A percentile compares a stretch with the other conserved stretches of the same genome.
phyloP scores from a whole-genome alignment of 2,329 filamentous ascomycete genomes.

The Chaetoscypha palmicola region DNA sequence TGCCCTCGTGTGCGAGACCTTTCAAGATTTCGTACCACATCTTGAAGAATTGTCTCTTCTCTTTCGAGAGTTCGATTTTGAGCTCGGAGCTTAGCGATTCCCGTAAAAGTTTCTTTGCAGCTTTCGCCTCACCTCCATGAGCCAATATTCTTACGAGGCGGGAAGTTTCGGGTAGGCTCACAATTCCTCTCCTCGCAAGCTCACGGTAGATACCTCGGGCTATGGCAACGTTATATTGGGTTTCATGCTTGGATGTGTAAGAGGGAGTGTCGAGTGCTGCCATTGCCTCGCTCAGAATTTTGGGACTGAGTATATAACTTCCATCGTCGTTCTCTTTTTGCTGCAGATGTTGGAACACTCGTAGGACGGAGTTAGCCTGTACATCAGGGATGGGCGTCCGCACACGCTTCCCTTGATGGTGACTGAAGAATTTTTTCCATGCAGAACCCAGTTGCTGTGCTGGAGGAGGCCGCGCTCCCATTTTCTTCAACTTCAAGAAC shows the following conservation, averaged over 20 bases:
- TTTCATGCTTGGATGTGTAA: too few relatives aligned
- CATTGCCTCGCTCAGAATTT: too few relatives aligned
- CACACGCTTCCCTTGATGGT: constrained; percentile 38
- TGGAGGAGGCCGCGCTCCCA: constrained; percentile 58
- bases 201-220: constrained; percentile 22
- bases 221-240: constrained; percentile 21
- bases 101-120: too few relatives aligned
- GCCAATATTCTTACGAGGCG: too few relatives aligned
- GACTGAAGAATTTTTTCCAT: constrained; percentile 55
- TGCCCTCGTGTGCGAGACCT: constrained; percentile 55
- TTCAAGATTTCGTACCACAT: too few relatives aligned
- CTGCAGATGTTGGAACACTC: constrained; percentile 56
- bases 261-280: too few relatives aligned
- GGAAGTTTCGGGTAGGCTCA: too few relatives aligned
- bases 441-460: constrained; percentile 57
- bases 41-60: too few relatives aligned
- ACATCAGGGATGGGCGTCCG: constrained; percentile 51
- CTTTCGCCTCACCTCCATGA: too few relatives aligned
- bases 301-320: constrained; percentile 10
- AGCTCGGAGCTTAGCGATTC: too few relatives aligned
- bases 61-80: too few relatives aligned
- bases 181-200: constrained; percentile 28
- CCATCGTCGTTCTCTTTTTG: constrained; percentile 23
- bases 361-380: constrained; percentile 54
- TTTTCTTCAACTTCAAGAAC: constrained; percentile 54